Evolutionary conservation across 2,329 filamentous ascomycete species (phyloP).

Genomic region (Stromatinia cepivora): DNA sequence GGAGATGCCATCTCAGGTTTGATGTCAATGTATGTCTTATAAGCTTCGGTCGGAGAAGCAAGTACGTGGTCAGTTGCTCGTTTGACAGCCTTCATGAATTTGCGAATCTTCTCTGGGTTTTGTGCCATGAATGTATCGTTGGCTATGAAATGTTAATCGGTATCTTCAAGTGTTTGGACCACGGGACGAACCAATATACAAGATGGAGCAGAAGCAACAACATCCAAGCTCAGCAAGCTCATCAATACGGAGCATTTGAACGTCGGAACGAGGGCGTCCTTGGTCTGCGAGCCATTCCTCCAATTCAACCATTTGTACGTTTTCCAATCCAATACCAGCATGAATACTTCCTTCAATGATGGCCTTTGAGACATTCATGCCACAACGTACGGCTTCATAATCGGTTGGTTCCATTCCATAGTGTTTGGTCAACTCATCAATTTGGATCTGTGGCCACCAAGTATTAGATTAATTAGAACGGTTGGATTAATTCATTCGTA

Average conservation of each 20-base stretch:
- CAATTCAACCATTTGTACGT: slow-evolving; percentile 81
- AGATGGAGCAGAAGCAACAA: slow-evolving; percentile 81
- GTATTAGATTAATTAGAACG: neutral
- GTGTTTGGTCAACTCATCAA: slow-evolving; percentile 76
- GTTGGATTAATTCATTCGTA: slow-evolving; percentile 28
- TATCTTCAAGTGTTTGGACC: neutral
- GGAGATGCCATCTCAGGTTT: slow-evolving; percentile 68
- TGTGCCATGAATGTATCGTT: slow-evolving; percentile 69
- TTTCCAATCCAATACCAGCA: slow-evolving; percentile 75
- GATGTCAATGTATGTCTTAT: slow-evolving; percentile 68
- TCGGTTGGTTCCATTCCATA: slow-evolving; percentile 72
- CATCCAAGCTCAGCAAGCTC: slow-evolving; percentile 77
- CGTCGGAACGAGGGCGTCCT: slow-evolving; percentile 63
- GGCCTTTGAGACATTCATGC: slow-evolving; percentile 78
- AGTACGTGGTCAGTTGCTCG: slow-evolving; percentile 72
- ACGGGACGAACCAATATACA: slow-evolving; percentile 63
- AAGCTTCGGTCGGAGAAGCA: slow-evolving; percentile 60
- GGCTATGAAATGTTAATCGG: slow-evolving; percentile 28
- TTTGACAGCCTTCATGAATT: slow-evolving; percentile 74
- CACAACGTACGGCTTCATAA: slow-evolving; percentile 76
- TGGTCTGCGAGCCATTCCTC: slow-evolving; percentile 71
- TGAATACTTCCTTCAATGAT: slow-evolving; percentile 73
- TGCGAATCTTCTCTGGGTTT: slow-evolving; percentile 64
- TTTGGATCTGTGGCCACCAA: slow-evolving; percentile 60
- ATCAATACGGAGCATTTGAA: slow-evolving; percentile 80